These are phyloP conservation scores for Sporothrix pallida DNA, from an alignment of 2,329 filamentous ascomycete species.

Conservation along the genomic window DNA sequence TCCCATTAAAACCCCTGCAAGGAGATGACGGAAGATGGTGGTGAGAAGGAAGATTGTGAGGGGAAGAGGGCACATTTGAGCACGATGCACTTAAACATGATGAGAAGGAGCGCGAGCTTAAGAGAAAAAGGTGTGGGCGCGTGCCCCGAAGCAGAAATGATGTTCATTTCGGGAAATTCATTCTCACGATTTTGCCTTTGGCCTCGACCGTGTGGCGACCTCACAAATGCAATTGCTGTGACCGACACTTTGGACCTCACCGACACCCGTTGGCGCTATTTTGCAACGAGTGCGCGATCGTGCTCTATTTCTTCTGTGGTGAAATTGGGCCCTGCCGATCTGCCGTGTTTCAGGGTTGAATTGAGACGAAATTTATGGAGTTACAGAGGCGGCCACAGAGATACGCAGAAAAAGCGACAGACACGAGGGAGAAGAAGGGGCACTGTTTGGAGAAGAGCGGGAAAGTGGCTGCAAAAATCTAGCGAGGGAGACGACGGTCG, in stretches of 20 bases:
- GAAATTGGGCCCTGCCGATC: slow-evolving; percentile 33
- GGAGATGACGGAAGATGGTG: slow-evolving; percentile 7
- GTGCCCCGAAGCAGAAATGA: slow-evolving; percentile 16
- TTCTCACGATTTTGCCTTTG: neutral
- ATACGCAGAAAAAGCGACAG: neutral
- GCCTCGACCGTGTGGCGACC: neutral
- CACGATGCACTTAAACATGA: neutral
- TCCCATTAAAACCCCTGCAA: neutral
- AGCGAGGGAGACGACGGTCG: neutral
- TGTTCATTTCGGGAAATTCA: slow-evolving; percentile 20
- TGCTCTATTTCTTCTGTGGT: neutral
- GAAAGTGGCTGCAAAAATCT: neutral
- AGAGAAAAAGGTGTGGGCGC: neutral
- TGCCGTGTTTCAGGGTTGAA: slow-evolving; percentile 34
- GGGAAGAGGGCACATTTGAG: neutral
- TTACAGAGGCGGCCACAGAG: neutral
- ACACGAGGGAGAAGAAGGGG: neutral
- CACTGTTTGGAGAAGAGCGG: neutral
- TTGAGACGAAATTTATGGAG: slow-evolving; percentile 6
- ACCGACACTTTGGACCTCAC: neutral
- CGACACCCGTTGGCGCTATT: slow-evolving; percentile 23
- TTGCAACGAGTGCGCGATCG: slow-evolving; percentile 11
- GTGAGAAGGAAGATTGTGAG: neutral
- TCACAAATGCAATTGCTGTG: neutral
- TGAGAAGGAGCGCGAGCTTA: neutral